Conservation (phyloP, 1,284 basidiomycete species). For the Schizophyllum commune region DNA sequence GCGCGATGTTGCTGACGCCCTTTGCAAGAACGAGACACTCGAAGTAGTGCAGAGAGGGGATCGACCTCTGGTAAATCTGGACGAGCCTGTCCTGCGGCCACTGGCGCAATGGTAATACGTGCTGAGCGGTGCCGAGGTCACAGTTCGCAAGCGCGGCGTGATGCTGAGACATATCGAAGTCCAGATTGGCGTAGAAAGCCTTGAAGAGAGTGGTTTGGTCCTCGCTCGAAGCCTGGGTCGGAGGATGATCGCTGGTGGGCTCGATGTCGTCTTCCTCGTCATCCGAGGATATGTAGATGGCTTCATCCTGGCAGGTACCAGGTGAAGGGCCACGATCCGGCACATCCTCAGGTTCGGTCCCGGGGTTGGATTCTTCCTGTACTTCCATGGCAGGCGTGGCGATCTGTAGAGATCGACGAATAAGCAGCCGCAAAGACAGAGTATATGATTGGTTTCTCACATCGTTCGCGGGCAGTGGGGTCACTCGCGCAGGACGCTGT, state of each 20-base stretch:
- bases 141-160: not conserved
- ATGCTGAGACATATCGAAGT: not conserved
- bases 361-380: too few species aligned
- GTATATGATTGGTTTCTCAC: too few species aligned
- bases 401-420: not conserved
- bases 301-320: too few species aligned
- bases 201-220: not conserved
- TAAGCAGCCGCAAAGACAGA: too few species aligned
- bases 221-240: not conserved
- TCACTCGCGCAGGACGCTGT: too few species aligned
- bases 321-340: too few species aligned
- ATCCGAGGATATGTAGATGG: too few species aligned
- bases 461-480: too few species aligned
- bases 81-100: not conserved
- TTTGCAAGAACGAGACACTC: not conserved
- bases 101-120: not conserved
- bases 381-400: not conserved
- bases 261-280: not conserved
- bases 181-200: not conserved
- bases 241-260: not conserved
- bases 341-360: too few species aligned
- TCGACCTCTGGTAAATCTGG: not conserved
- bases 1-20: not conserved
- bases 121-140: not conserved
- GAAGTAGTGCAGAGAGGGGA: not conserved